These are phyloP conservation scores for Diaporthe ilicicola DNA, from an alignment of 2,329 filamentous ascomycete genomes.

Conservation along the genomic window DNA sequence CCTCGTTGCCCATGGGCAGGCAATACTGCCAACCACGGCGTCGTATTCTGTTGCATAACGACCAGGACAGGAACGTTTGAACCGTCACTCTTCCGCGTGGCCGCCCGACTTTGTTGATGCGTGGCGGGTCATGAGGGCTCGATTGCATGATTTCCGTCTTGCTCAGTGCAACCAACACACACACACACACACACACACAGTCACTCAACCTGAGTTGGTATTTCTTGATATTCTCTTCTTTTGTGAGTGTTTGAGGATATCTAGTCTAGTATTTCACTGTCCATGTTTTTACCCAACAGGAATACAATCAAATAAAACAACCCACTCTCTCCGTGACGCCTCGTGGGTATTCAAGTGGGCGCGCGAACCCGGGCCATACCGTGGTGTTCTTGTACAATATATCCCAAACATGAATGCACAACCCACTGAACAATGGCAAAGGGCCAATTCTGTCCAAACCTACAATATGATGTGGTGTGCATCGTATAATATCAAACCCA, in stretches of 20 bases:
- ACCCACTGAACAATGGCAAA: neutral
- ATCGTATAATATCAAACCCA: neutral
- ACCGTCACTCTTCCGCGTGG: neutral
- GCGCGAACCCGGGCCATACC: neutral
- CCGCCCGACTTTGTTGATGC: neutral
- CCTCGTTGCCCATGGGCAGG: neutral
- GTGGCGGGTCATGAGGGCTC: neutral
- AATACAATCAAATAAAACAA: too few relatives aligned
- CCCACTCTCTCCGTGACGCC: too few relatives aligned
- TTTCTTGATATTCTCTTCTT: neutral
- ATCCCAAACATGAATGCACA: neutral
- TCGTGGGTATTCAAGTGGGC: neutral
- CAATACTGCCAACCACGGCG: neutral
- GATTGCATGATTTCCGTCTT: neutral
- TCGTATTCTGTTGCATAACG: conserved; percentile 2
- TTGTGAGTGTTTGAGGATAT: neutral
- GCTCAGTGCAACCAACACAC: too few relatives aligned
- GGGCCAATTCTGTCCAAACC: neutral
- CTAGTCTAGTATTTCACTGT: neutral
- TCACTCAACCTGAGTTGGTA: too few relatives aligned
- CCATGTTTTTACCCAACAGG: too few relatives aligned
- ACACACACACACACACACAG: too few relatives aligned
- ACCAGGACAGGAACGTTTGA: neutral
- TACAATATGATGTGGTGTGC: neutral
- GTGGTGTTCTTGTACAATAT: neutral